Evolutionary conservation across 1,284 basidiomycete genomes (phyloP), one percentile per base, ranked within the genome.

Genomic region (Vanrija pseudolonga): DNA sequence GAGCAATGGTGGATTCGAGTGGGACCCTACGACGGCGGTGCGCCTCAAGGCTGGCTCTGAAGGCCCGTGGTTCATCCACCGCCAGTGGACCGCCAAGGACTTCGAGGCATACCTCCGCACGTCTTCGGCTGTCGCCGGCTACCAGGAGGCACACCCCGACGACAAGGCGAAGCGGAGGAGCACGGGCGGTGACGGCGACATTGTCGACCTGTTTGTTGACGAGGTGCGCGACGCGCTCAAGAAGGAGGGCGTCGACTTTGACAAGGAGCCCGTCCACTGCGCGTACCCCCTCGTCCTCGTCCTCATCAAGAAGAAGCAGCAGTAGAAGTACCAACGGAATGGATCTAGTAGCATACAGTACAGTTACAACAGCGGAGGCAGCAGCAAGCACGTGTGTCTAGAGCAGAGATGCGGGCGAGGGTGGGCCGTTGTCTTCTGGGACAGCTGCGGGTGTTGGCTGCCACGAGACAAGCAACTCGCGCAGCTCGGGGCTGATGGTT

Each of bases 51-150:
- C 43, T 0, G 56, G 48, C 7, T 19, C 18, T 2, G 48, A 22
- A 1, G 76, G 79, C 8, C 82, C 81, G 1, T 79, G 85, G 50
- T 77, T 88, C 50, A 77, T 90, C 77, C 79, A 73, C 28, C 84
- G 84, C 59, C 76, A 72, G 11, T 83, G 86, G 80, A 81, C 80
- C 0, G 86, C 87, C 84, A 71, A 79, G 5, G 82, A 83, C 53
- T 70, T 92, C 0, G 78, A 85, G 7, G 81, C 73, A 0, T 93
- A 91, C 69, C 74, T 92, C 11, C 78, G 83, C 41, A 90, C 89
- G 0, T 85, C 82, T 74, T 88, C 85, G 55, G 80, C 88, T 2
- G 73, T 89, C 32, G 84, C 89, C 59, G 84, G 83, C 2, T 92
- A 83, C 72, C 81, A 85, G 44, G 84, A 86, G 59, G 66, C 71